phyloP scores from a whole-genome alignment of 352 stramenopile species.

The Pythium volutum region DNA sequence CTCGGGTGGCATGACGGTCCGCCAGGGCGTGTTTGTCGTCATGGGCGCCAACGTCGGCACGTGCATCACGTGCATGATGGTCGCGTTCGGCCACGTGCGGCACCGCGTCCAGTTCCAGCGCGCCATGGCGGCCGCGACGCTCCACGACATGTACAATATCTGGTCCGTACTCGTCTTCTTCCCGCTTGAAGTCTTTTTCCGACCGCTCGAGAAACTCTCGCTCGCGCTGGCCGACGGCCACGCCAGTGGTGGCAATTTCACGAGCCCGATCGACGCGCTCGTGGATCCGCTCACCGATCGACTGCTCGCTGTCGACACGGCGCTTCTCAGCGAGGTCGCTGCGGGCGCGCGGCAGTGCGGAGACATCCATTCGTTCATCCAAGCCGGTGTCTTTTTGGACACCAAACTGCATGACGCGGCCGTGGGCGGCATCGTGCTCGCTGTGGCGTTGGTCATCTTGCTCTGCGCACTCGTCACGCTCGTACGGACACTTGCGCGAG shows the following conservation, averaged over 20 bases:
- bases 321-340: constrained; percentile 7
- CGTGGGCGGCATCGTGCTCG: constrained; percentile 45
- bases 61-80: constrained; percentile 16
- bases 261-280: constrained; percentile 22
- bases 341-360: constrained; percentile 23
- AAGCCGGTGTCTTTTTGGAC: constrained; percentile 32
- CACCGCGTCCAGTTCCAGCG: constrained; percentile 33
- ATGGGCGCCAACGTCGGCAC: constrained; percentile 74
- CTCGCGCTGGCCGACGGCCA: constrained; percentile 15
- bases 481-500: constrained; percentile 33
- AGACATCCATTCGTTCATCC: constrained; percentile 39
- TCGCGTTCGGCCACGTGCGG: constrained; percentile 9
- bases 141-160: constrained; percentile 20
- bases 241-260: constrained; percentile 19
- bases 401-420: constrained; percentile 45
- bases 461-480: constrained; percentile 39
- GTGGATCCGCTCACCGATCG: constrained; percentile 21
- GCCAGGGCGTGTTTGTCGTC: constrained; percentile 70
- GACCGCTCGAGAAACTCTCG: constrained; percentile 34
- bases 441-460: constrained; percentile 47
- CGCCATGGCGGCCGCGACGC: constrained; percentile 25
- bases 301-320: constrained; percentile 19
- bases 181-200: constrained; percentile 33
- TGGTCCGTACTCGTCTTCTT: constrained; percentile 14
- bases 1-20: constrained; percentile 10